Evolutionary conservation across 1,284 basidiomycete species (phyloP).

Genomic region (Pascua guehoae): DNA sequence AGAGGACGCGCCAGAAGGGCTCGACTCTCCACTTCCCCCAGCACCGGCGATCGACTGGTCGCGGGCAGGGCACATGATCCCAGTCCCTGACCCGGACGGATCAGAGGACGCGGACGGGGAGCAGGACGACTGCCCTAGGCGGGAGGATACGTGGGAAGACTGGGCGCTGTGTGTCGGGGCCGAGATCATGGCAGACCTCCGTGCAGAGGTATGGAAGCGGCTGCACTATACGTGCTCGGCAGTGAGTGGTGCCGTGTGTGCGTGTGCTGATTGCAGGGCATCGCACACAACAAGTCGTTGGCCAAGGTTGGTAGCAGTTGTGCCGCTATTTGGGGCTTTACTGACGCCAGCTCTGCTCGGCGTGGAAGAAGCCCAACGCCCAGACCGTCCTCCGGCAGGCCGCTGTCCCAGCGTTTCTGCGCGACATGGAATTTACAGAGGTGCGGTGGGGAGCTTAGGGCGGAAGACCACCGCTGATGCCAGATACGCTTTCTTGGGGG

Average conservation of each 20-base stretch:
- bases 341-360: constrained; percentile 68
- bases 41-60: constrained; percentile 68
- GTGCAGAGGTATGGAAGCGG: constrained; percentile 64
- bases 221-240: constrained; percentile 94
- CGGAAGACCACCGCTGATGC: neutral
- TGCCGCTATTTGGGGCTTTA: neutral
- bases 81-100: constrained; percentile 44
- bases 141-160: constrained; percentile 84
- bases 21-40: constrained; percentile 77
- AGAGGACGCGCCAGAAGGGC: constrained; percentile 61
- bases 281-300: constrained; percentile 88
- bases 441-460: constrained; percentile 46
- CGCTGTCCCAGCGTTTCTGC: constrained; percentile 78
- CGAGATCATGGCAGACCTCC: constrained; percentile 75
- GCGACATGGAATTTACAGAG: constrained; percentile 80
- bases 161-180: constrained; percentile 84
- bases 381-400: constrained; percentile 76
- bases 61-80: constrained; percentile 65
- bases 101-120: constrained; percentile 32
- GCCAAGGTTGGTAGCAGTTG: constrained; percentile 65
- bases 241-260: constrained; percentile 51
- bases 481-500: constrained; percentile 94
- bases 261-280: constrained; percentile 58
- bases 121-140: constrained; percentile 53
- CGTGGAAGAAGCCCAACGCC: constrained; percentile 81